Evolutionary conservation across 768 basidiomycete species (phyloP).

Genomic region (Amanita exitialis): DNA sequence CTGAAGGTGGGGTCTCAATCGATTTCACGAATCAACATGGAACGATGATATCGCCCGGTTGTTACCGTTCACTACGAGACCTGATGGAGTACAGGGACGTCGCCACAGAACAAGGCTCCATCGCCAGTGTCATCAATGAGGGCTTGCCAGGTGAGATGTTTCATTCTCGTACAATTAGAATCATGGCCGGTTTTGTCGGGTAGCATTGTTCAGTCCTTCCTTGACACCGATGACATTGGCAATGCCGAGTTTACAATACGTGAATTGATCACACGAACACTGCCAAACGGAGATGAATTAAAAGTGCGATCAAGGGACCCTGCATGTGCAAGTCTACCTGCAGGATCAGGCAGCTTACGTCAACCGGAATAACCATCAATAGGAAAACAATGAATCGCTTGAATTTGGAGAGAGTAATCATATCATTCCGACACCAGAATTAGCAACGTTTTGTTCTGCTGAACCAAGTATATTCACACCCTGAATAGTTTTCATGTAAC

Average conservation of each 20-base stretch:
- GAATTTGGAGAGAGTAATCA: conserved; percentile 29
- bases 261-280: conserved; percentile 39
- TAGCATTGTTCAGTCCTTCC: conserved; percentile 42
- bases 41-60: conserved; percentile 28
- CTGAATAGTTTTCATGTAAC: not conserved
- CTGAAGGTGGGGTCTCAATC: conserved; percentile 31
- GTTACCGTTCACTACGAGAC: not conserved
- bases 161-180: not conserved
- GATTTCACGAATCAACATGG: conserved; percentile 40
- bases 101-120: conserved; percentile 30
- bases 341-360: conserved; percentile 34
- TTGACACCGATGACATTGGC: conserved; percentile 37
- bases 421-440: conserved; percentile 45
- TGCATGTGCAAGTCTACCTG: conserved; percentile 30
- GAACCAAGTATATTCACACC: conserved; percentile 16
- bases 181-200: conserved; percentile 1
- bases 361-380: conserved; percentile 39
- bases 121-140: conserved; percentile 32
- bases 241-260: conserved; percentile 44
- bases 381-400: conserved; percentile 34
- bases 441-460: conserved; percentile 41
- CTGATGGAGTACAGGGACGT: not conserved
- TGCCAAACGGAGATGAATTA: conserved; percentile 2
- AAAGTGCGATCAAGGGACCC: conserved; percentile 22
- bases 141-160: conserved; percentile 37